Conservation (phyloP, 768 basidiomycete species). For the Leccinum obscurum region DNA sequence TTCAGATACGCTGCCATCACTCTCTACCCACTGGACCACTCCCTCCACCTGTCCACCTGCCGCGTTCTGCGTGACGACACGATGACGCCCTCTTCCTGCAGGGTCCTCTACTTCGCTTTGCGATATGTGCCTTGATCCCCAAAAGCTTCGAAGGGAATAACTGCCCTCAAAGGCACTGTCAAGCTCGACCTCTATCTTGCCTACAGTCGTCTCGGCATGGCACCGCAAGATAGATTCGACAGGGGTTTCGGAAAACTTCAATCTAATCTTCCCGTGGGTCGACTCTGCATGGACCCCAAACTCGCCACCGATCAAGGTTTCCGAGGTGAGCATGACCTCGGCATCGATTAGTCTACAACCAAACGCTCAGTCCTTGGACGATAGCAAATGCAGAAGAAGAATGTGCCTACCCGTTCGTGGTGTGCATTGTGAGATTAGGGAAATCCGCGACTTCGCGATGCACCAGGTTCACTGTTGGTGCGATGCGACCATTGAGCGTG, state of each 20-base stretch:
- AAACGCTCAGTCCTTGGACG: conserved; percentile 3
- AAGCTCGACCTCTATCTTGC: conserved; percentile 27
- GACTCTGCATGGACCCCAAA: conserved; percentile 35
- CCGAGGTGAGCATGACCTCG: conserved; percentile 33
- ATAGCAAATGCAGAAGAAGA: background rate
- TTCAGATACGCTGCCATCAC: conserved; percentile 18
- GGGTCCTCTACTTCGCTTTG: conserved; percentile 33
- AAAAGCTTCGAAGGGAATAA: conserved; percentile 33
- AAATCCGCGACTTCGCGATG: conserved; percentile 27
- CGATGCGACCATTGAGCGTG: conserved; percentile 43
- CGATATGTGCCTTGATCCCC: conserved; percentile 22
- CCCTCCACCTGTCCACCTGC: conserved; percentile 15
- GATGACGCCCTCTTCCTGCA: conserved; percentile 34
- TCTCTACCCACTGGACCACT: conserved; percentile 25
- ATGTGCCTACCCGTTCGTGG: conserved; percentile 43
- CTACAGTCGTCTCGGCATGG: conserved; percentile 31
- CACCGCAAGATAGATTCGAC: conserved; percentile 37
- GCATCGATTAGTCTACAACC: conserved; percentile 21
- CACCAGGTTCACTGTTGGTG: conserved; percentile 37
- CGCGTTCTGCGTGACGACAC: conserved; percentile 22
- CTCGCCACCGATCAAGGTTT: conserved; percentile 27
- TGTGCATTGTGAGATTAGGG: conserved; percentile 34
- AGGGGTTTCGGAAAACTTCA: conserved; percentile 35
- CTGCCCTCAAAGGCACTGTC: conserved; percentile 43
- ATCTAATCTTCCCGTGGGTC: conserved; percentile 29